Base-by-base conservation (phyloP, 2,329 filamentous ascomycete genomes). In the Aureobasidium sp. region DNA sequence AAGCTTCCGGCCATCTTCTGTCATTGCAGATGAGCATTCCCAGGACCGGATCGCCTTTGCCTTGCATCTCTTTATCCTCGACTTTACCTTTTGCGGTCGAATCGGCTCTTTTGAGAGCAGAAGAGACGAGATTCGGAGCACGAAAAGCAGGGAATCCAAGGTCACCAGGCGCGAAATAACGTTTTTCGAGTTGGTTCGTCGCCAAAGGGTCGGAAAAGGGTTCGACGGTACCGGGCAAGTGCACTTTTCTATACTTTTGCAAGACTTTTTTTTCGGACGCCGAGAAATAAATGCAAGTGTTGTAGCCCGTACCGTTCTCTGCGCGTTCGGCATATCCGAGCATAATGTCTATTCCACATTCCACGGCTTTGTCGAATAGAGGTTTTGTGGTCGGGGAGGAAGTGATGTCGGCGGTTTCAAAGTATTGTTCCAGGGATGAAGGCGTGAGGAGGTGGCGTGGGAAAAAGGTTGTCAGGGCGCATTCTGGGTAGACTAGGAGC, bases 1-100 rank as follows among this genome's bases (percentile, higher is more conserved):
- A 80, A 0, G 70, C 72, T 58, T 79, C 77, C 1, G 74, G 68
- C 77, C 77, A 79, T 6, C 77, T 68, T 4, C 76, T 64, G 61
- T 79, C 77, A 58, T 79, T 80, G 64, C 77, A 79, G 55, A 78
- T 77, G 61, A 79, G 67, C 75, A 79, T 78, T 7, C 77, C 68
- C 25, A 79, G 42, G 39, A 80, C 77, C 2, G 76, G 72, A 59
- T 80, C 76, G 2, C 74, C 73, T 53, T 68, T 69, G 7, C 67
- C 65, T 6, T 47, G 39, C 14, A 30, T 14, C 24, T 42, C 12
- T 25, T 42, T 52, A 2, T 38, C 47, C 2, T 6, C 22, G 1
- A 12, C 5, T 10, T 10, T 12, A 2, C 17, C 32, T 14, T 14
- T 35, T 11, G n/a, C 6, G 6, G 17, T 47, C 14, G 12, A 22